Evolutionary conservation across 257 asterid species (phyloP), one percentile per base, ranked within the genome.

Genomic region (Salvia rosmarinus): DNA sequence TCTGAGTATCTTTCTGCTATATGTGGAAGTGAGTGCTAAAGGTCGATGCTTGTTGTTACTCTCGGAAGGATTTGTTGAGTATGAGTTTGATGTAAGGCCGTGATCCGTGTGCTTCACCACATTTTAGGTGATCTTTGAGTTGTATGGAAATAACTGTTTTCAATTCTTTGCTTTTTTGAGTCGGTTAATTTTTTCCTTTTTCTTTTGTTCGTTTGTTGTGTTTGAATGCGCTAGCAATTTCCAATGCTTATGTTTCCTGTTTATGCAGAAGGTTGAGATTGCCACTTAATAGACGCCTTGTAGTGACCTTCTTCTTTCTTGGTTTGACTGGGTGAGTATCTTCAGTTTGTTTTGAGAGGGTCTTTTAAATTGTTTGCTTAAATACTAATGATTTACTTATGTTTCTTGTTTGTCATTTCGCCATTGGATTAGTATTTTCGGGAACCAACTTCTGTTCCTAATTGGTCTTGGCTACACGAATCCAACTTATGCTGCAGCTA

Each of bases 401-500:
- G 21, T 25, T 28, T 70, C 37, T 28, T 51, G 9, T 54, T 59
- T 50, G n/a, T 71, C 54, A 34, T 72, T 70, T 71, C 71, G 66
- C 55, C 52, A 67, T 16, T 82, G 79, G 58, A 46, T 57, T 77
- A 95, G 99, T 84, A 85, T 95, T 76, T 95, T 91, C 3, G 96
- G 98, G 44, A 95, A 91, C 81, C 99, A 95, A 67, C 96, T 95
- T 70, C 79, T 95, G 86, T 95, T 95, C 86, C 95, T 95, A 63
- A 51, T 89, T 71, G 99, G 99, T 59, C 98, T 95, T 70, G 97
- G 92, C 78, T 91, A 89, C 86, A 95, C 99, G 8, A 95, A 84
- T 85, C 99, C 99, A 32, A 73, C 92, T 40, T 95, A 95, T 64
- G 98, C 98, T 80, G 96, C 98, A 66, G 98, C 97, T 39, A 82